phyloP scores from a whole-genome alignment of 2,329 filamentous ascomycete species.

The Stachybotrys echinatus region DNA sequence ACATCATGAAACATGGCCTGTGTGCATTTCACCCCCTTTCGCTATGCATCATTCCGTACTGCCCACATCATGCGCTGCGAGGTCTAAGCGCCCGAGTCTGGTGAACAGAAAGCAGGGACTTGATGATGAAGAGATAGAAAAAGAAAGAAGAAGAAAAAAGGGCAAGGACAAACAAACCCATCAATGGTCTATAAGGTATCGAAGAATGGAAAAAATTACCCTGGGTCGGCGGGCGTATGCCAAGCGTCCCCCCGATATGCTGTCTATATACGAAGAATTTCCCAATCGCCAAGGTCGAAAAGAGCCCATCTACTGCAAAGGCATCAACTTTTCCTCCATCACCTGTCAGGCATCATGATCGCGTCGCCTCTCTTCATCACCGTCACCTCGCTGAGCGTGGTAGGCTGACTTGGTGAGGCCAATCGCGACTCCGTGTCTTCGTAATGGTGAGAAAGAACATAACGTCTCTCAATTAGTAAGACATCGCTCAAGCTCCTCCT shows the following conservation, averaged over 20 bases:
- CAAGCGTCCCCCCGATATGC: constrained; percentile 4
- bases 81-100: not conserved
- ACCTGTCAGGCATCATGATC: not conserved
- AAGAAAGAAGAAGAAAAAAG: not conserved
- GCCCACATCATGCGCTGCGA: not conserved
- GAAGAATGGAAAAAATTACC: constrained; percentile 7
- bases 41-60: not conserved
- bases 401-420: no score
- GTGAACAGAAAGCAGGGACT: constrained; percentile 66
- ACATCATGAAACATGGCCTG: not conserved
- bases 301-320: no score
- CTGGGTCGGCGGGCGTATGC: no score
- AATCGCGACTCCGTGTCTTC: no score
- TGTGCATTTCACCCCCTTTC: not conserved
- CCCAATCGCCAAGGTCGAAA: not conserved
- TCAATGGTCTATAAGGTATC: constrained; percentile 24
- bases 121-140: constrained; percentile 25
- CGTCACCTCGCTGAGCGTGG: no score
- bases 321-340: not conserved
- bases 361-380: not conserved
- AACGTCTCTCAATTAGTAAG: not conserved
- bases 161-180: constrained; percentile 2
- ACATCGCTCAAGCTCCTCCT: not conserved
- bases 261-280: not conserved
- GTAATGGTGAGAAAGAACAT: not conserved